phyloP scores from a whole-genome alignment of 768 basidiomycete species.

The Sistotremastrum niveocremeum region DNA sequence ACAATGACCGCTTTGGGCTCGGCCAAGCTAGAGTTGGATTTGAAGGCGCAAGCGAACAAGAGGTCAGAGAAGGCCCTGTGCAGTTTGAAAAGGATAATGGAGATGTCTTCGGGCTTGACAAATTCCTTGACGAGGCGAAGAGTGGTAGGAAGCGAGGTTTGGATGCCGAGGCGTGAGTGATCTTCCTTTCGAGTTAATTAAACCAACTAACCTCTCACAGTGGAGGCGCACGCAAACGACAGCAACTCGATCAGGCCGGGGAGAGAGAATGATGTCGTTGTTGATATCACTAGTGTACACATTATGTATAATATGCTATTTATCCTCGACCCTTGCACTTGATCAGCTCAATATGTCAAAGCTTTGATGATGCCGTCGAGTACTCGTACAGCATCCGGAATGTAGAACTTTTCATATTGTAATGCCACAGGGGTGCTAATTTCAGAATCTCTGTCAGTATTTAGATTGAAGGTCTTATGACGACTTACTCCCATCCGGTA shows the following conservation, averaged over 20 bases:
- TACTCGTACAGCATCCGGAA: slow-evolving; percentile 76
- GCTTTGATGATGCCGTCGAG: slow-evolving; percentile 79
- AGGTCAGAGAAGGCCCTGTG: slow-evolving; percentile 83
- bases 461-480: background rate
- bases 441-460: slow-evolving; percentile 1
- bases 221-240: slow-evolving; percentile 50
- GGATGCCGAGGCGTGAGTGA: slow-evolving; percentile 57
- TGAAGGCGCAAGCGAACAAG: slow-evolving; percentile 79
- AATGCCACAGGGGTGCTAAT: slow-evolving; percentile 68
- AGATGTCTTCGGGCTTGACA: slow-evolving; percentile 95
- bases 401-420: slow-evolving; percentile 84
- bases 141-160: slow-evolving; percentile 83
- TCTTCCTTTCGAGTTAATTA: background rate
- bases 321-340: too few species aligned
- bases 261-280: slow-evolving; percentile 20
- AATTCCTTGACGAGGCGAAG: slow-evolving; percentile 96
- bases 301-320: too few species aligned
- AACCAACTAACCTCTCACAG: slow-evolving; percentile 16
- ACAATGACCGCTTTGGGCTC: slow-evolving; percentile 87
- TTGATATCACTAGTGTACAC: background rate
- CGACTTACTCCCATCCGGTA: slow-evolving; percentile 87
- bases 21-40: slow-evolving; percentile 79
- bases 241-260: slow-evolving; percentile 52
- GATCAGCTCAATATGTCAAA: slow-evolving; percentile 39
- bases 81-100: slow-evolving; percentile 96